These are phyloP conservation scores for Urochloa ruziziensis DNA, from an alignment of 176 grass and related monocot species.

Conservation along the genomic window DNA sequence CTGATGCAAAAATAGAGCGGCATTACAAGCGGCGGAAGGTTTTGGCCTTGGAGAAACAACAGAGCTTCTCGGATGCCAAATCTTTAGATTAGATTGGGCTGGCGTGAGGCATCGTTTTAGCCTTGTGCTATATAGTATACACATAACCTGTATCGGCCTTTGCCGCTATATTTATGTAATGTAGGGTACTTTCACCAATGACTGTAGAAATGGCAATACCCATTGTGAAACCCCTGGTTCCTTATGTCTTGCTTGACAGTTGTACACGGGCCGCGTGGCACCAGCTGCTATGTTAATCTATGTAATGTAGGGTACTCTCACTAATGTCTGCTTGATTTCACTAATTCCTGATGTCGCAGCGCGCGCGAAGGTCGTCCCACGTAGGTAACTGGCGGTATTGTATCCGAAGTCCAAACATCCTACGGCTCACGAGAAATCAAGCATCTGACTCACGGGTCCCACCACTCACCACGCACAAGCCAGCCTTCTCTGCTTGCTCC, in stretches of 20 bases:
- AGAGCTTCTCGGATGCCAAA: constrained; percentile 27
- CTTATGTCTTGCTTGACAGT: background rate
- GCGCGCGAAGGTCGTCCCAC: no score
- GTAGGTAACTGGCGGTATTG: no score
- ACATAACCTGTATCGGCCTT: background rate
- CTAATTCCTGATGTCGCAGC: no score
- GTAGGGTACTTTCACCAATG: background rate
- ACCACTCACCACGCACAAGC: no score
- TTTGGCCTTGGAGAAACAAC: constrained; percentile 25
- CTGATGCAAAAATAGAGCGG: constrained; percentile 31
- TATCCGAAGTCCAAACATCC: no score
- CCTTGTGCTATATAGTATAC: constrained; percentile 4
- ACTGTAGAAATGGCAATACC: background rate
- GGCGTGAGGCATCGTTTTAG: background rate
- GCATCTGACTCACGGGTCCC: no score
- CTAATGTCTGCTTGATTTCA: no score
- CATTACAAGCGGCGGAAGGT: constrained; percentile 72
- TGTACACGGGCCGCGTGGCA: no score
- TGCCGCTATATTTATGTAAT: constrained; percentile 6
- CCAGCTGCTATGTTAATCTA: no score
- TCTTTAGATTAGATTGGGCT: constrained; percentile 18
- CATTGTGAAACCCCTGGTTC: background rate
- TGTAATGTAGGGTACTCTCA: no score
- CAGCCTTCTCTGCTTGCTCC: no score
- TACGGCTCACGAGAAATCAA: no score